Conservation (phyloP, 2,329 filamentous ascomycete species). For the Monosporascus sp. region DNA sequence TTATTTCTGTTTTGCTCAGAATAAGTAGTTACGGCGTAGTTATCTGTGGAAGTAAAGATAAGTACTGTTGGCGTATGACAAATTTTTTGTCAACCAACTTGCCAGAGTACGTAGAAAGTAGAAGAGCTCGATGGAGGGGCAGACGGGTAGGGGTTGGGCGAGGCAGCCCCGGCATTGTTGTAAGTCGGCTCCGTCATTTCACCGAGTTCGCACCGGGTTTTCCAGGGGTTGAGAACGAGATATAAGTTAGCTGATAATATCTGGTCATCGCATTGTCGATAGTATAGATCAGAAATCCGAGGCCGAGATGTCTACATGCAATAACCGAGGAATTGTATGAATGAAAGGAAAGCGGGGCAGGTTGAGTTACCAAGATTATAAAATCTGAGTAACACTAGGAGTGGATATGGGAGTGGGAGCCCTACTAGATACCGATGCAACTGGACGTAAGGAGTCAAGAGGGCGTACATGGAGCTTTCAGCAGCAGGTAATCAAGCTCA, state of each 20-base stretch:
- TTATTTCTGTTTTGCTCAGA: no score
- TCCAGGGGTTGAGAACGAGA: neutral
- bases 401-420: no score
- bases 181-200: conserved; percentile 15
- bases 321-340: neutral
- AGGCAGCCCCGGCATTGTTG: neutral
- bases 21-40: no score
- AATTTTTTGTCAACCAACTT: no score
- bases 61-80: no score
- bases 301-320: no score
- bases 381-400: neutral
- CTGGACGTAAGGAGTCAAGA: neutral
- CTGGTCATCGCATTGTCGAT: conserved; percentile 4
- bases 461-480: no score
- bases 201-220: conserved; percentile 16
- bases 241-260: conserved; percentile 1
- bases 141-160: conserved; percentile 5
- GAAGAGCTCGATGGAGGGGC: conserved; percentile 10
- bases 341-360: neutral
- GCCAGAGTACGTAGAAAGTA: neutral
- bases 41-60: no score
- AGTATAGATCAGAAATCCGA: no score
- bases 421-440: neutral
- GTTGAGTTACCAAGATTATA: neutral
- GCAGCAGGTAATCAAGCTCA: no score